Percentiles rank a stretch among this genome's conserved stretches.
Conservation (phyloP, 2,329 filamentous ascomycete species). For the Catunica adiposa region DNA sequence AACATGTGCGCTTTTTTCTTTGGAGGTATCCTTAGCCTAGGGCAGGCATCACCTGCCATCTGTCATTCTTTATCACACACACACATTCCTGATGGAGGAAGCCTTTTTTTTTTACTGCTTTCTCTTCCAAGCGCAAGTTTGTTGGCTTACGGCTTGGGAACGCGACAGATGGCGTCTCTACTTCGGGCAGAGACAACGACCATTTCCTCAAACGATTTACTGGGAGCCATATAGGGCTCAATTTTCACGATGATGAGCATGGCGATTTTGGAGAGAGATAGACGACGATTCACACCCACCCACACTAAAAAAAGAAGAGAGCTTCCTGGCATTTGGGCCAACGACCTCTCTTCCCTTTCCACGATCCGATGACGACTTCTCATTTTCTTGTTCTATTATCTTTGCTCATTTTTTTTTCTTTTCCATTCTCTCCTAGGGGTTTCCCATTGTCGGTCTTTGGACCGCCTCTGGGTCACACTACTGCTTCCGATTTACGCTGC, state of each 20-base stretch:
- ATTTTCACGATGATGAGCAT: background rate
- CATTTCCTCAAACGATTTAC: background rate
- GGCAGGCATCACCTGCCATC: background rate
- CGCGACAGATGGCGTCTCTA: background rate
- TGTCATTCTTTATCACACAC: background rate
- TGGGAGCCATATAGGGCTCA: background rate
- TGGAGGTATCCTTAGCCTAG: background rate
- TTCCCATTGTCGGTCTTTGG: background rate
- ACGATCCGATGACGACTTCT: constrained; percentile 8
- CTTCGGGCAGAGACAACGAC: background rate
- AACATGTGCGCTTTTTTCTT: background rate
- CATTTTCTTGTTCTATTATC: background rate
- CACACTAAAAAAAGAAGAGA: background rate
- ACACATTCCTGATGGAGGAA: background rate
- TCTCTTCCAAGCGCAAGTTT: background rate
- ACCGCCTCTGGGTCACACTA: background rate
- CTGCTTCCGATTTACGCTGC: constrained; percentile 11
- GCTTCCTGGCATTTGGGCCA: background rate
- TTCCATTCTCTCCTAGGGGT: constrained; percentile 6
- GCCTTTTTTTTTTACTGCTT: background rate
- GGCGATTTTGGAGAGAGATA: background rate
- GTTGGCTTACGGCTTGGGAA: background rate
- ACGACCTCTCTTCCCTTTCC: background rate
- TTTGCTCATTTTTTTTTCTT: background rate
- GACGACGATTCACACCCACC: background rate